These are phyloP conservation scores for Lojkania enalia DNA, from an alignment of 2,329 filamentous ascomycete species.

Conservation along the genomic window DNA sequence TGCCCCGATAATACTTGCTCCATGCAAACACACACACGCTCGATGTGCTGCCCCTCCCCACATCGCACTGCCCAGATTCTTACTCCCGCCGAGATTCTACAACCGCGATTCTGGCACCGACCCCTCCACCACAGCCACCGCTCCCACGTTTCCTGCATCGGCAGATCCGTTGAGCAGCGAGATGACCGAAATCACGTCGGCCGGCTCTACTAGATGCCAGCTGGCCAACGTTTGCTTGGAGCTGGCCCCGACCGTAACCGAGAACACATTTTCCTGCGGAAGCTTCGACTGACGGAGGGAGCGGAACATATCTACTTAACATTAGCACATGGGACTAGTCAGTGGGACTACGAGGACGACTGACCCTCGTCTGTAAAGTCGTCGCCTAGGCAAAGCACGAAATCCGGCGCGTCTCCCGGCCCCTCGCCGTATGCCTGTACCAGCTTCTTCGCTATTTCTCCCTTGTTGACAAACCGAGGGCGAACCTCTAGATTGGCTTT, in stretches of 20 bases:
- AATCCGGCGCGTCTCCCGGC: constrained; percentile 68
- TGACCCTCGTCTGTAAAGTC: constrained; percentile 97
- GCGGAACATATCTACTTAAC: constrained; percentile 72
- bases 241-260: constrained; percentile 87
- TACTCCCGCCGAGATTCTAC: constrained; percentile 9
- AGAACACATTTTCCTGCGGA: constrained; percentile 73
- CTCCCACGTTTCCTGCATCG: constrained; percentile 46
- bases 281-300: constrained; percentile 65
- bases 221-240: constrained; percentile 88
- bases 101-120: constrained; percentile 40
- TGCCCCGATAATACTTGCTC: too few species aligned
- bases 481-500: constrained; percentile 97
- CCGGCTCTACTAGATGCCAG: constrained; percentile 87
- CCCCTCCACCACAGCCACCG: constrained; percentile 46
- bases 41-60: too few species aligned
- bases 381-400: constrained; percentile 88
- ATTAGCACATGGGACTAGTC: constrained; percentile 10
- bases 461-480: constrained; percentile 98
- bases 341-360: constrained; percentile 10
- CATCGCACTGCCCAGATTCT: too few species aligned
- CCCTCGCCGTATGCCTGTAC: constrained; percentile 70
- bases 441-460: constrained; percentile 85
- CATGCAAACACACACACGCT: too few species aligned
- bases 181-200: constrained; percentile 76
- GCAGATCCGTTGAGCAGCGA: constrained; percentile 57